phyloP scores from a whole-genome alignment of 169 alveolate genomes.

The Cryptosporidium andersoni region DNA sequence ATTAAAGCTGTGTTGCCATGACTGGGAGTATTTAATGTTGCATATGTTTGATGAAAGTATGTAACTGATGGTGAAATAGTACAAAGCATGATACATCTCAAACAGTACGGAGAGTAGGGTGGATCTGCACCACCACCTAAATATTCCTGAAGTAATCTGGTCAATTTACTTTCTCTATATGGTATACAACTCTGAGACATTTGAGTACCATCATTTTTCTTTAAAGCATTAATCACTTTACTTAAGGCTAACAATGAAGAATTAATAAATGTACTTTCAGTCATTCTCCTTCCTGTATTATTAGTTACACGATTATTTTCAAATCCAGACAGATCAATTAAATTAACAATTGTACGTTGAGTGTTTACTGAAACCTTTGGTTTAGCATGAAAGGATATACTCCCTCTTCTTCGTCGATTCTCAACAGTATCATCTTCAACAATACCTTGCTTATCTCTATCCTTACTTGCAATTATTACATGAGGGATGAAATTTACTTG shows the following conservation, averaged over 20 bases:
- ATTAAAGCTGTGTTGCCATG: slow-evolving; percentile 18
- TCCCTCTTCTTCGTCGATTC: slow-evolving; percentile 56
- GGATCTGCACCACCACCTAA: slow-evolving; percentile 72
- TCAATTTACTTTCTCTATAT: slow-evolving; percentile 71
- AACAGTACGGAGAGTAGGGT: slow-evolving; percentile 65
- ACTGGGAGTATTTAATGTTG: slow-evolving; percentile 68
- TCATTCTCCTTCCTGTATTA: slow-evolving; percentile 68
- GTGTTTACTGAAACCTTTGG: slow-evolving; percentile 28
- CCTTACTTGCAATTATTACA: background rate
- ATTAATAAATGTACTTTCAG: slow-evolving; percentile 70
- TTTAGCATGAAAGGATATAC: slow-evolving; percentile 64
- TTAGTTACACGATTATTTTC: slow-evolving; percentile 61
- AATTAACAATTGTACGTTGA: slow-evolving; percentile 66
- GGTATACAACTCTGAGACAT: slow-evolving; percentile 67
- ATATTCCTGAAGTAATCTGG: slow-evolving; percentile 65
- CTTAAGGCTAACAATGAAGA: slow-evolving; percentile 62
- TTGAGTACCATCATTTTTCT: slow-evolving; percentile 54
- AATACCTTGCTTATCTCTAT: background rate
- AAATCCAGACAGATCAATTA: slow-evolving; percentile 71
- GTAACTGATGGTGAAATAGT: slow-evolving; percentile 70
- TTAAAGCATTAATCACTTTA: slow-evolving; percentile 69
- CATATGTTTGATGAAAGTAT: slow-evolving; percentile 70
- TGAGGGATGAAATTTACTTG: slow-evolving; percentile 59
- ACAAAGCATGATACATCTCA: slow-evolving; percentile 68
- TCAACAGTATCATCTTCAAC: slow-evolving; percentile 47